Evolutionary conservation across 179 eudicot species (phyloP).

Genomic region (Heliamphora pulchella): DNA sequence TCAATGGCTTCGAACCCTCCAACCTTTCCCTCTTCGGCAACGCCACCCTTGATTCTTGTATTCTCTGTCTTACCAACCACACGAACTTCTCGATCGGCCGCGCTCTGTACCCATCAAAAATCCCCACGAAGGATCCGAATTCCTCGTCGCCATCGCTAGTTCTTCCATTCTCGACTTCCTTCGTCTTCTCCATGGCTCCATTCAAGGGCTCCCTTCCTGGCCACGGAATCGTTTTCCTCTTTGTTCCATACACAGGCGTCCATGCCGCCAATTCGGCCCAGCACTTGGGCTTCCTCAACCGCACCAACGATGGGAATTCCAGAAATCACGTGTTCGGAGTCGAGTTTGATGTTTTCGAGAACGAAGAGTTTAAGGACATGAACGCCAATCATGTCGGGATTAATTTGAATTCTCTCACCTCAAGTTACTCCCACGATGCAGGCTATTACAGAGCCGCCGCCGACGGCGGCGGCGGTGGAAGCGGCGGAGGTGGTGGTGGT

Average conservation of each 20-base stretch:
- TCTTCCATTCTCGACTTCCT: constrained; percentile 35
- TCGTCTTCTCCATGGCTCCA: constrained; percentile 48
- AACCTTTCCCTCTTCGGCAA: constrained; percentile 27
- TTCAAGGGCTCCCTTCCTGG: constrained; percentile 22
- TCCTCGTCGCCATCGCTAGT: constrained; percentile 25
- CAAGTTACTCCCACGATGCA: constrained; percentile 22
- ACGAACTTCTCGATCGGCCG: constrained; percentile 31
- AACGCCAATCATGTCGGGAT: constrained; percentile 43
- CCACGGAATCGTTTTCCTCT: constrained; percentile 45
- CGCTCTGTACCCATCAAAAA: constrained; percentile 33
- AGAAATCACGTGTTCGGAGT: constrained; percentile 34
- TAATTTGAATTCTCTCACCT: constrained; percentile 33
- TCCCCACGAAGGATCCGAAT: constrained; percentile 25
- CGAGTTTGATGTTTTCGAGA: constrained; percentile 39
- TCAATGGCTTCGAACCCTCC: constrained; percentile 33
- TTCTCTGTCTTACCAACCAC: constrained; percentile 29
- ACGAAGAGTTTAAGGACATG: constrained; percentile 36
- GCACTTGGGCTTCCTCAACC: constrained; percentile 33
- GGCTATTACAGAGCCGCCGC: constrained; percentile 29
- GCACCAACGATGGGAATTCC: constrained; percentile 24
- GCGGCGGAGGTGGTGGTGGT: constrained; percentile 9
- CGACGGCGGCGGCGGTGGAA: no score
- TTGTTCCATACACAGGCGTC: constrained; percentile 30
- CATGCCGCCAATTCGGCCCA: constrained; percentile 24
- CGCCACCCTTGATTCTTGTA: constrained; percentile 28